Evolutionary conservation across 2,329 filamentous ascomycete genomes (phyloP), one percentile per base, ranked within the genome.

Genomic region (Dactylellina sp.): DNA sequence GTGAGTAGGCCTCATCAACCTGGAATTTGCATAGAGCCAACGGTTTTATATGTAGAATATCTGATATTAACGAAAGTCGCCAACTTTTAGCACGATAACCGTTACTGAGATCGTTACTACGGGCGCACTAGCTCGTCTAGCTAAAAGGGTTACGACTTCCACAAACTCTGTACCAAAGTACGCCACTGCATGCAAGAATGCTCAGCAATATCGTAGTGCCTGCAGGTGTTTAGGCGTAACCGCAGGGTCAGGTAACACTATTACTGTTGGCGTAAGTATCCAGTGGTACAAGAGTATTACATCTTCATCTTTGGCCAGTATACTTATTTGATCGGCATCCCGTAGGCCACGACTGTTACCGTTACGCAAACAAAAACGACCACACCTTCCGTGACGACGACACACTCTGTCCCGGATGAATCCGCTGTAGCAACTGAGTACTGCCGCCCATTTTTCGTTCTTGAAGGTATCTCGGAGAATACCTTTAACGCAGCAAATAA

Each of bases 141-240:
- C 28, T 5, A 39, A 40, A 25, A 11, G 52, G 20, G 35, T 2
- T 42, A 20, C 7, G 12, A 6, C 35, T 11, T 12, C 3, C 18
- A 56, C 35, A 22, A 56, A 56, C 7, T 39, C 28, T 16, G 6
- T 56, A 2, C 52, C 35, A 42, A 56, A 39, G 20, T 56, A 56
- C 22, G 52, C 35, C 7, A 56, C 6, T 39, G 28, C 35, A 39
- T 56, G 52, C 20, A 24, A 20, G 9, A 14, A 16, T 9, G 24
- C 28, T 40, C 4, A 7, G 16, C 6, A 20, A 56, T 56, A 56
- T 28, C 39, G 28, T 9, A 56, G 52, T 20, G 52, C 35, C 7
- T 56, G 35, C 20, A 39, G 40, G 20, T 56, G 52, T 28, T 11
- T 56, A n/a, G 52, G 35, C 18, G 35, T 56, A n/a, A 56, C 35